Evolutionary conservation across 2,329 filamentous ascomycete genomes (phyloP).

Genomic region (Pseudocercospora eumusae): DNA sequence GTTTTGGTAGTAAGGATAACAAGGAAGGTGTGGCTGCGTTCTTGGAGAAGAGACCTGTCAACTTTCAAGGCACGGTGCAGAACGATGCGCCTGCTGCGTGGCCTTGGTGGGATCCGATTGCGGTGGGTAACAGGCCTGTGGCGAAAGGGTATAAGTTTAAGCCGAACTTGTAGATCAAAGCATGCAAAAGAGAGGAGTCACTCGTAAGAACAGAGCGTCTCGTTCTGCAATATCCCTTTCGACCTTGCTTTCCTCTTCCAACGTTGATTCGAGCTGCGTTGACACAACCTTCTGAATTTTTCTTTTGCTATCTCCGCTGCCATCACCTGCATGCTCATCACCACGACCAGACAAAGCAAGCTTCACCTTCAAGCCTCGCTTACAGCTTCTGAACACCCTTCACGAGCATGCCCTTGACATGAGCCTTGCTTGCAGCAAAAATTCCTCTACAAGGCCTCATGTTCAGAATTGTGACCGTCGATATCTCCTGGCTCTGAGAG

Average conservation of each 20-base stretch:
- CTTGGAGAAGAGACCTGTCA: conserved; percentile 65
- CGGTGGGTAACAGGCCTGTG: conserved; percentile 48
- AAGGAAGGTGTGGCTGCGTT: conserved; percentile 70
- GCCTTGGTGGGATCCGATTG: conserved; percentile 68
- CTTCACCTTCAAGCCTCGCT: not conserved
- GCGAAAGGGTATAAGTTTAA: conserved; percentile 32
- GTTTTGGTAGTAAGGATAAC: conserved; percentile 64
- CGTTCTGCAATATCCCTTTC: too few relatives aligned
- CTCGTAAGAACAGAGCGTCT: too few relatives aligned
- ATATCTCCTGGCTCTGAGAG: too few relatives aligned
- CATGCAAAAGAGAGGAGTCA: not conserved
- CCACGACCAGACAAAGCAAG: not conserved
- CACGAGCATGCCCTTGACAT: not conserved
- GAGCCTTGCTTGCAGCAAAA: too few relatives aligned
- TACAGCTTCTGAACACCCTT: not conserved
- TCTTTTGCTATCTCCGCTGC: not conserved
- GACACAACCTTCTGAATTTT: not conserved
- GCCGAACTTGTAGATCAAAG: conserved; percentile 32
- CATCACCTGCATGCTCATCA: not conserved
- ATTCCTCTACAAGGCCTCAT: too few relatives aligned
- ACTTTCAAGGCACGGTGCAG: conserved; percentile 63
- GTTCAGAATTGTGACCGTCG: too few relatives aligned
- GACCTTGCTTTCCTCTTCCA: not conserved
- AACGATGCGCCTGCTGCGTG: conserved; percentile 61
- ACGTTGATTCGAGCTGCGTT: not conserved